Evolutionary conservation across 495 filamentous ascomycete species (phyloP).

Genomic region (Hypoxylon intermedium): DNA sequence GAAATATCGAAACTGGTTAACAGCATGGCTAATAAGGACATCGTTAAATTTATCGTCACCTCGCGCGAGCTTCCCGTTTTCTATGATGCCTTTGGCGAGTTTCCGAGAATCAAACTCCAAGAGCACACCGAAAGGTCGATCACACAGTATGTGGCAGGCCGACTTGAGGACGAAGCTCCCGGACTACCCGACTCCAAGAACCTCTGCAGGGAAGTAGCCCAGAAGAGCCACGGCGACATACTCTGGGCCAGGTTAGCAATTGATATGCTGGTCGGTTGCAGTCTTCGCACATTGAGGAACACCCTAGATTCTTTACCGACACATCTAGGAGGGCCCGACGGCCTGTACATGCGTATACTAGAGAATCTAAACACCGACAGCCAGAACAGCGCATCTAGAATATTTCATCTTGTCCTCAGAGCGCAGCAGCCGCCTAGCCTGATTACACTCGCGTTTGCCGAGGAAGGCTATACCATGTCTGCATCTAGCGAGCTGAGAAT

Average conservation of each 20-base stretch:
- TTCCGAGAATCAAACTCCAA: slow-evolving; percentile 39
- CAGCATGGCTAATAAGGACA: slow-evolving; percentile 38
- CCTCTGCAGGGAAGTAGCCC: slow-evolving; percentile 39
- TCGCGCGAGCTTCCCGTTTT: slow-evolving; percentile 40
- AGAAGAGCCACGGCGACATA: slow-evolving; percentile 42
- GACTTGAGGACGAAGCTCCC: slow-evolving; percentile 42
- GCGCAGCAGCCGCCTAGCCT: slow-evolving; percentile 43
- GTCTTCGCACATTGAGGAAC: slow-evolving; percentile 34
- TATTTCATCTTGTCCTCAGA: slow-evolving; percentile 40
- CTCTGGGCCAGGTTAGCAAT: slow-evolving; percentile 44
- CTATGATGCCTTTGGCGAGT: slow-evolving; percentile 34
- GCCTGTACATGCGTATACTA: slow-evolving; percentile 45
- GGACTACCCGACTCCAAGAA: slow-evolving; percentile 39
- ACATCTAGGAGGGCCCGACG: slow-evolving; percentile 41
- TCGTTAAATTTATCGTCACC: slow-evolving; percentile 37
- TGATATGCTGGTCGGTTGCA: slow-evolving; percentile 43
- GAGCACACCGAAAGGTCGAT: slow-evolving; percentile 42
- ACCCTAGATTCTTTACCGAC: slow-evolving; percentile 39
- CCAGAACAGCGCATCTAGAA: slow-evolving; percentile 36
- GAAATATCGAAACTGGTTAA: slow-evolving; percentile 38
- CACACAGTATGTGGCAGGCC: slow-evolving; percentile 40
- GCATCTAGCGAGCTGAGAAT: slow-evolving; percentile 31
- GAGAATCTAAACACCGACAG: slow-evolving; percentile 37
- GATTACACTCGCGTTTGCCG: slow-evolving; percentile 38
- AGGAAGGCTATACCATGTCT: slow-evolving; percentile 37